Percentiles rank a stretch among this genome's conserved stretches.
Conservation (phyloP, 208 protist species). For the Crithidia acanthocephali region DNA sequence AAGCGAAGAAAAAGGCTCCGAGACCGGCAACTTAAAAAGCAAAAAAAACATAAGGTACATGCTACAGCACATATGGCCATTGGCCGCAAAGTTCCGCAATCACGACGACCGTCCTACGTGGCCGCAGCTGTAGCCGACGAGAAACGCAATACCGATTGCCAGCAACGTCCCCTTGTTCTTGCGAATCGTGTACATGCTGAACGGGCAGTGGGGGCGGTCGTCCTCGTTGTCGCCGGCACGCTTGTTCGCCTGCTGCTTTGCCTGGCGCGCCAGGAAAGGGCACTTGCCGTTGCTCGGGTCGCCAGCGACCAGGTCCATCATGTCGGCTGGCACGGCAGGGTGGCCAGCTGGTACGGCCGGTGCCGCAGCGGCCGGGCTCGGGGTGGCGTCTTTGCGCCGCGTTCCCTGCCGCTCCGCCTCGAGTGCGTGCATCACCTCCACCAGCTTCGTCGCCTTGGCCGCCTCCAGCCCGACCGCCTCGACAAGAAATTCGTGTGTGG, state of each 20-base stretch:
- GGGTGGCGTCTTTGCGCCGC: not conserved
- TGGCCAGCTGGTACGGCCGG: constrained; percentile 12
- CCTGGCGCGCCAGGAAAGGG: constrained; percentile 36
- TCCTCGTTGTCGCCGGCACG: constrained; percentile 4
- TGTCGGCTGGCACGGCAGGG: constrained; percentile 11
- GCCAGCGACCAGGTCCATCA: not conserved
- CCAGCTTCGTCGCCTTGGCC: constrained; percentile 34
- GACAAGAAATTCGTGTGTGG: constrained; percentile 21
- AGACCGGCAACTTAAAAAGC: too few relatives aligned
- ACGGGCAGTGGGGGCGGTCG: constrained; percentile 41
- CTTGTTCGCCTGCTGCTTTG: constrained; percentile 20
- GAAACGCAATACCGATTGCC: constrained; percentile 46
- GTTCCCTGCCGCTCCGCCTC: constrained; percentile 44
- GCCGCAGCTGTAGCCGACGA: constrained; percentile 30
- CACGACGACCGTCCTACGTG: not conserved
- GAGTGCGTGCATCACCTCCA: constrained; percentile 25
- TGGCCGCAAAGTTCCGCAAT: too few relatives aligned
- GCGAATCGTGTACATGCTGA: constrained; percentile 40
- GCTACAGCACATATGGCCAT: too few relatives aligned
- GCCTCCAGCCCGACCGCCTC: constrained; percentile 22
- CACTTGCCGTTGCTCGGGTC: constrained; percentile 58
- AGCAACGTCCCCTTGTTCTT: constrained; percentile 27
- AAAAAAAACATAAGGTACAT: too few relatives aligned
- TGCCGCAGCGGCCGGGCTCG: not conserved
- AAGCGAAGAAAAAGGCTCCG: too few relatives aligned